Evolutionary conservation across 2,329 filamentous ascomycete species (phyloP).

Genomic region (Penicillium olsonii): DNA sequence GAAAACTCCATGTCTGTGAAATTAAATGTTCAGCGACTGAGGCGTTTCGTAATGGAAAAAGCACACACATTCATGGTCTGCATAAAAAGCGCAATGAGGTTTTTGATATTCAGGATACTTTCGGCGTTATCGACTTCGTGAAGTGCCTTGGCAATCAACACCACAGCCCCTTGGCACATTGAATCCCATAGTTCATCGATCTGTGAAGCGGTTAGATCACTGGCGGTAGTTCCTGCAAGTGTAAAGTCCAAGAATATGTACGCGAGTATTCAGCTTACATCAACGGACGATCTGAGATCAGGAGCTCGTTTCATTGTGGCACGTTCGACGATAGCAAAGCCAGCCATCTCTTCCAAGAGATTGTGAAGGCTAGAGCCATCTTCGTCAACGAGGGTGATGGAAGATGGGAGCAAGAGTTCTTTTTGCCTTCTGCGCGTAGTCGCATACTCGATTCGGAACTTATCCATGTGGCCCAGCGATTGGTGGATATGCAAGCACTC

Average conservation of each 20-base stretch:
- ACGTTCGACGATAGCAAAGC: slow-evolving; percentile 94
- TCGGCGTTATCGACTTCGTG: slow-evolving; percentile 84
- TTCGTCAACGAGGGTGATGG: slow-evolving; percentile 75
- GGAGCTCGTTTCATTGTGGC: slow-evolving; percentile 86
- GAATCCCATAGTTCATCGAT: slow-evolving; percentile 99
- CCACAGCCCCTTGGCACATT: slow-evolving; percentile 87
- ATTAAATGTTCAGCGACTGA: slow-evolving; percentile 8
- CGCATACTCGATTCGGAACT: slow-evolving; percentile 89
- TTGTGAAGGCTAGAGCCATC: slow-evolving; percentile 86
- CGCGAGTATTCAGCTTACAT: slow-evolving; percentile 68
- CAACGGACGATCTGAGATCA: slow-evolving; percentile 76
- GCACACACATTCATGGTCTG: slow-evolving; percentile 87
- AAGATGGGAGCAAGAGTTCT: slow-evolving; percentile 77
- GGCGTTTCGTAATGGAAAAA: not conserved
- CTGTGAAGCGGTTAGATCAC: slow-evolving; percentile 45
- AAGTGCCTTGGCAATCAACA: slow-evolving; percentile 76
- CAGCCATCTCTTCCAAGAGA: slow-evolving; percentile 87
- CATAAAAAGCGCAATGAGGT: slow-evolving; percentile 88
- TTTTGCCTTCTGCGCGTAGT: slow-evolving; percentile 88
- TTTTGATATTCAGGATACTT: slow-evolving; percentile 89
- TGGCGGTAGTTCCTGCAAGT: too few species aligned
- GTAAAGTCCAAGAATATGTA: too few species aligned
- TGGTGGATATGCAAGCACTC: slow-evolving; percentile 97
- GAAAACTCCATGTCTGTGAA: slow-evolving; percentile 82
- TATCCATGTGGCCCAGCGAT: slow-evolving; percentile 87